Evolutionary conservation across 139 green algal species (phyloP).

Genomic region (Nannochloris sp.): DNA sequence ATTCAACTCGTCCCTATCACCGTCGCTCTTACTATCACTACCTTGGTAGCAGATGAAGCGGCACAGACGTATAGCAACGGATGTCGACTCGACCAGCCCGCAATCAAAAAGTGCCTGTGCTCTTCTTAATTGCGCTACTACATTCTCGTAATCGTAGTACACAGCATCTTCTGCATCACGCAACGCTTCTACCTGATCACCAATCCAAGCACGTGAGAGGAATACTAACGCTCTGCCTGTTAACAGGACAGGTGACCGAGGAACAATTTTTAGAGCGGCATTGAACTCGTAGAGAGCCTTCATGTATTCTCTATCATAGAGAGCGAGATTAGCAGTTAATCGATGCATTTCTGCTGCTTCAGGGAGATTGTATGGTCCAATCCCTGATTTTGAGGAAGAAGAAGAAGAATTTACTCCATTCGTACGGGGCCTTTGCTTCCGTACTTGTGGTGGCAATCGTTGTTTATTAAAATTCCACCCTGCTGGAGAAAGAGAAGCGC

Average conservation of each 20-base stretch:
- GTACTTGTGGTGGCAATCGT: too few species aligned
- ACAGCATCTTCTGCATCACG: neutral
- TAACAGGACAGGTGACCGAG: slow-evolving; percentile 34
- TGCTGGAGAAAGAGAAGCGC: too few species aligned
- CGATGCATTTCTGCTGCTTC: slow-evolving; percentile 35
- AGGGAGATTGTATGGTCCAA: slow-evolving; percentile 20
- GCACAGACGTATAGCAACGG: neutral
- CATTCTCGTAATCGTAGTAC: neutral
- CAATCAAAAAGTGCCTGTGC: slow-evolving; percentile 33
- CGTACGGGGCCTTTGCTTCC: too few species aligned
- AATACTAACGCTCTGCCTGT: slow-evolving; percentile 37
- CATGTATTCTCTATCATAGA: slow-evolving; percentile 33
- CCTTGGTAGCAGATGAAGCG: neutral
- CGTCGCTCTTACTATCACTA: neutral
- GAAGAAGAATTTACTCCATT: too few species aligned
- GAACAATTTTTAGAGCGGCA: slow-evolving; percentile 36
- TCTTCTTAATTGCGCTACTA: slow-evolving; percentile 18
- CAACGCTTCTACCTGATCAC: slow-evolving; percentile 44
- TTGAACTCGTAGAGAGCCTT: slow-evolving; percentile 36
- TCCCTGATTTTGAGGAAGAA: neutral
- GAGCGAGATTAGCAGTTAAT: slow-evolving; percentile 35
- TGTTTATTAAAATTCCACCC: too few species aligned
- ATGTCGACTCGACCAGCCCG: slow-evolving; percentile 5
- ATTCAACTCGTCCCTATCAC: too few species aligned
- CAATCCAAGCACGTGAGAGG: slow-evolving; percentile 47